Conservation (phyloP, 2,329 filamentous ascomycete genomes). For the Podosphaera xanthii region DNA sequence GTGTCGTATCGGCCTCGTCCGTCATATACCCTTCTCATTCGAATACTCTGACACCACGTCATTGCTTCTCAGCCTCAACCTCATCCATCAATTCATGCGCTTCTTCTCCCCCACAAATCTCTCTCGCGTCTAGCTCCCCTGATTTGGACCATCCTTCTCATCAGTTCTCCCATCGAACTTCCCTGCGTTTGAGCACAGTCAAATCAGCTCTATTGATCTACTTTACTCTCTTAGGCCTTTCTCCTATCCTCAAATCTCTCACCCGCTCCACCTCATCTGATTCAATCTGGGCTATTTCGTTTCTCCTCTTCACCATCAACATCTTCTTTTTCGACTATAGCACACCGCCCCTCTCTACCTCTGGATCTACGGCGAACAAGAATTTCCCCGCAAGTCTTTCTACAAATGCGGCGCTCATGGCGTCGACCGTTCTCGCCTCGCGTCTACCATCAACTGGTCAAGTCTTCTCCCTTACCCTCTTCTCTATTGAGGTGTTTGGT, state of each 20-base stretch:
- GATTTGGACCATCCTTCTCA: constrained; percentile 1
- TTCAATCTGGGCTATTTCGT: constrained; percentile 93
- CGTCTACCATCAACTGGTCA: constrained; percentile 75
- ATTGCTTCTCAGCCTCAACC: constrained; percentile 30
- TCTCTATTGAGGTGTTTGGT: constrained; percentile 92
- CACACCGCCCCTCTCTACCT: constrained; percentile 31
- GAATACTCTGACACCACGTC: constrained; percentile 7
- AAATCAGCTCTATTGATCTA: constrained; percentile 90
- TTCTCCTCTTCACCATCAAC: constrained; percentile 82
- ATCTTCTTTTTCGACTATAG: constrained; percentile 97
- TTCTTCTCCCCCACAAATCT: constrained; percentile 7
- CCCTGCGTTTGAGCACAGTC: constrained; percentile 51
- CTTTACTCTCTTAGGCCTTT: constrained; percentile 73
- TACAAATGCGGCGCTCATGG: constrained; percentile 93
- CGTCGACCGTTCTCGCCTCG: constrained; percentile 78
- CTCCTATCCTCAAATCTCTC: constrained; percentile 89
- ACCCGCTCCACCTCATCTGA: constrained; percentile 80
- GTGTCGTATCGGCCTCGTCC: not conserved
- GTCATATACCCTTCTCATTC: not conserved
- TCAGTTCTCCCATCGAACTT: constrained; percentile 20
- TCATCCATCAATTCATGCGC: constrained; percentile 28
- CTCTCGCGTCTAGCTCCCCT: constrained; percentile 13
- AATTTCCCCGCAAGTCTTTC: constrained; percentile 40
- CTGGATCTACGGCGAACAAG: constrained; percentile 19
- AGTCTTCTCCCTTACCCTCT: constrained; percentile 84